These are phyloP conservation scores for Phytophthora meadii DNA, from an alignment of 352 stramenopile species.

Conservation along the genomic window DNA sequence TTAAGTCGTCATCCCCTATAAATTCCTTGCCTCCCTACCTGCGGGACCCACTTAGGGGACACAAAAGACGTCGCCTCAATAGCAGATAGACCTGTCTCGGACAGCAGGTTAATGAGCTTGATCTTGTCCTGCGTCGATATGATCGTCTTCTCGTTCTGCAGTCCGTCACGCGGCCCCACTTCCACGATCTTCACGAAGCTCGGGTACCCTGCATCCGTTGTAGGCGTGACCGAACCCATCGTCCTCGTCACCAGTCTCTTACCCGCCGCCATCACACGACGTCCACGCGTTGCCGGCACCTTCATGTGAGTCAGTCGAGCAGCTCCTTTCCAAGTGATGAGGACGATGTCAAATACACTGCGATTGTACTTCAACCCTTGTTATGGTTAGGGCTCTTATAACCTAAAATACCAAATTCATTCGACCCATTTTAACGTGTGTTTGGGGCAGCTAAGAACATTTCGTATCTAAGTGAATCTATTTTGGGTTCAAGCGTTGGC, in stretches of 20 bases:
- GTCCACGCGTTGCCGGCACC: constrained; percentile 7
- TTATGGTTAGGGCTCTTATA: background rate
- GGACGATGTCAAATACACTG: constrained; percentile 8
- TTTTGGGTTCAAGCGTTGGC: constrained; percentile 21
- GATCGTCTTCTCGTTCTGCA: constrained; percentile 95
- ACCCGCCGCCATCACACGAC: constrained; percentile 2
- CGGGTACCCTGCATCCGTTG: constrained; percentile 52
- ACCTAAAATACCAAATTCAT: constrained; percentile 3
- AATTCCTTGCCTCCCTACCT: constrained; percentile 45
- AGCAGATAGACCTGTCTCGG: constrained; percentile 83
- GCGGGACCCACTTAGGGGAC: constrained; percentile 97
- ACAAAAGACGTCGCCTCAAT: constrained; percentile 97
- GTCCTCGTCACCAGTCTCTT: constrained; percentile 12
- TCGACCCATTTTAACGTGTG: background rate
- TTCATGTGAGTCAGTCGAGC: constrained; percentile 3
- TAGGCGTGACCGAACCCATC: constrained; percentile 12
- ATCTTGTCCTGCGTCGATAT: constrained; percentile 93
- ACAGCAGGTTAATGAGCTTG: constrained; percentile 91
- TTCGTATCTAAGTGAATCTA: constrained; percentile 1
- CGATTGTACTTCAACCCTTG: constrained; percentile 25
- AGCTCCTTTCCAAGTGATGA: background rate
- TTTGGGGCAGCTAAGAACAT: background rate
- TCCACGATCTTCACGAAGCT: constrained; percentile 92
- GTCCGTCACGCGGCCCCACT: constrained; percentile 95
- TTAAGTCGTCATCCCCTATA: background rate